Percentiles rank a stretch among this genome's conserved stretches.
Conservation (phyloP, 1,139 yeast species). For the Sugiyamaella japonica region DNA sequence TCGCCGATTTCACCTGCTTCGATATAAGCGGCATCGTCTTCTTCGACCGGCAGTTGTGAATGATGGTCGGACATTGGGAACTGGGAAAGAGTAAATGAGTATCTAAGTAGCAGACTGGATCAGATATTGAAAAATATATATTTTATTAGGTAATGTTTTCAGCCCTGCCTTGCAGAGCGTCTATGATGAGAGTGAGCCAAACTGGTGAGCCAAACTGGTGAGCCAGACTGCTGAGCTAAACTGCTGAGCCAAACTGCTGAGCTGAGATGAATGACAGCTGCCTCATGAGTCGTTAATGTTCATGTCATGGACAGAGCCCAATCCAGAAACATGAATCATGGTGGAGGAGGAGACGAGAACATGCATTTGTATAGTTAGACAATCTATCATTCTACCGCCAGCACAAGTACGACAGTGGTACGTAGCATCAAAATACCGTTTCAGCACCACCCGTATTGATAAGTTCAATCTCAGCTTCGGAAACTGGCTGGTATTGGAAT, state of each 20-base stretch:
- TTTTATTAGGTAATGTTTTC: not conserved
- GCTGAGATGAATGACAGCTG: too few relatives aligned
- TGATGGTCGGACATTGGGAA: not conserved
- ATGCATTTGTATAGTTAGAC: slow-evolving; percentile 15
- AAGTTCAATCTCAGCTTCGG: slow-evolving; percentile 68
- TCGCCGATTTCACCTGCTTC: slow-evolving; percentile 17
- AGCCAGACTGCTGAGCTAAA: too few relatives aligned
- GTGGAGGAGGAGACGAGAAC: not conserved
- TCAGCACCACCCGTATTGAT: slow-evolving; percentile 78
- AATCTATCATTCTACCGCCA: not conserved
- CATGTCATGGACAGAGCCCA: slow-evolving; percentile 4
- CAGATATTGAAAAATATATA: not conserved
- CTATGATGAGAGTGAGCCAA: too few relatives aligned
- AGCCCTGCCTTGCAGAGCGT: not conserved
- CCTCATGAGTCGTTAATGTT: too few relatives aligned
- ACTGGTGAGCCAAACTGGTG: too few relatives aligned
- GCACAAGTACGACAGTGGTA: not conserved
- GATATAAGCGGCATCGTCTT: slow-evolving; percentile 19
- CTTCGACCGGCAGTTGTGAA: slow-evolving; percentile 9
- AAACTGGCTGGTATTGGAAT: slow-evolving; percentile 63
- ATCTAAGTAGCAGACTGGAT: not conserved
- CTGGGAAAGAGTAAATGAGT: not conserved
- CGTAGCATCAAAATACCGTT: slow-evolving; percentile 28
- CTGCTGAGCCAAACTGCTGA: too few relatives aligned
- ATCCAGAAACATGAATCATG: not conserved